phyloP scores from a whole-genome alignment of 2,329 filamentous ascomycete species.

The Xylaria sp. region DNA sequence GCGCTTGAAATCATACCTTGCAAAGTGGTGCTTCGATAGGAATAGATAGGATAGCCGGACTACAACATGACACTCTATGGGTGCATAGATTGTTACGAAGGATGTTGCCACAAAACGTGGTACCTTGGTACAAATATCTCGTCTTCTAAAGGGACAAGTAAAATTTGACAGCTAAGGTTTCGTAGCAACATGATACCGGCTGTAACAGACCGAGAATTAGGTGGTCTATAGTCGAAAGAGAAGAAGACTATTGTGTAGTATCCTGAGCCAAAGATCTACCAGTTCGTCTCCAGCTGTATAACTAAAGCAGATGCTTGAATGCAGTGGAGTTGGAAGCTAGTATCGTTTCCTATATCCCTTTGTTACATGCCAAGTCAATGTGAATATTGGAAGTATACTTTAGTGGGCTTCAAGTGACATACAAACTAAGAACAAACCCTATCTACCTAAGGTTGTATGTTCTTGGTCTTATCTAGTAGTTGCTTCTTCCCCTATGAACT shows the following conservation, averaged over 20 bases:
- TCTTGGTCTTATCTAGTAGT: neutral
- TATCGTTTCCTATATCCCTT: neutral
- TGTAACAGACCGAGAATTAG: neutral
- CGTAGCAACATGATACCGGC: neutral
- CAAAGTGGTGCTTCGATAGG: neutral
- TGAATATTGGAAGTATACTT: neutral
- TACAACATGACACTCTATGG: slow-evolving; percentile 1
- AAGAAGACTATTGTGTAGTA: neutral
- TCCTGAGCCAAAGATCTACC: neutral
- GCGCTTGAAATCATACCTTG: slow-evolving; percentile 27
- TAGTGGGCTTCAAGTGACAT: too few relatives aligned
- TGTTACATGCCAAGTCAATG: neutral
- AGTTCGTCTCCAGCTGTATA: neutral
- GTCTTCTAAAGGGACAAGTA: neutral
- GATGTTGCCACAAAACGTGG: neutral
- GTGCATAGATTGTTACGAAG: neutral
- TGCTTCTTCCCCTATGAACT: neutral
- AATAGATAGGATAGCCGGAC: neutral
- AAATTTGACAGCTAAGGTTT: neutral
- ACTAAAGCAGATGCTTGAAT: neutral
- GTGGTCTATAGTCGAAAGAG: neutral
- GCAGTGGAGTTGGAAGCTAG: neutral
- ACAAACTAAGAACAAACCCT: neutral
- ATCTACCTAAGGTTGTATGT: too few relatives aligned
- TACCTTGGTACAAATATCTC: neutral